Base-by-base conservation (phyloP, 371 early-diverging fungal genomes). In the Lichtheimia ramosa region DNA sequence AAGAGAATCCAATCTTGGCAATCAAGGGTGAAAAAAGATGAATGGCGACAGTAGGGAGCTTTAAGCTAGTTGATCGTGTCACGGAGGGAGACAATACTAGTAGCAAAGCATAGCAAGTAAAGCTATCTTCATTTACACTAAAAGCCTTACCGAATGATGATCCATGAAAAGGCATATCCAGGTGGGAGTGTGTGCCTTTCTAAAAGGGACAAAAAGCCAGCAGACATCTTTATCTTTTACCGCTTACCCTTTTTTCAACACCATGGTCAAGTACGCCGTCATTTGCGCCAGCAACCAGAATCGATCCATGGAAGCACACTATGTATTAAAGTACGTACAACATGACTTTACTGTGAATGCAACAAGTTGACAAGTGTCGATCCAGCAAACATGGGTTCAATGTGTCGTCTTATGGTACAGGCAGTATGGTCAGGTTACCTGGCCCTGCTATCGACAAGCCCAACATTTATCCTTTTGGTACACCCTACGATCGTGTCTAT, bases 271-370 rank as follows among this genome's bases (percentile, higher is more conserved):
- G 56, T 93, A 89, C 64, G 95, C 95, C 6, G 96, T 97, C 15
- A 90, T 96, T 56, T 98, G 99, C 71, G 96, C 96, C 21, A 95
- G 94, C 72, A 98, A 98, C 74, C 94, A 94, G 78, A 98, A 98
- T 71, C 83, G 99, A 50, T 92, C 93, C 63, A 98, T 98, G 99
- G 97, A 97, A 68, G 96, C 92, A 1, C 97, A 97, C 59, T 81
- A 89, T 74, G 92, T 93, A 25, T 75, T 97, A 20, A 74, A 79
- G 90, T 90, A 79, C 62, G 70, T n/a, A 15, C 56, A 55, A 41
- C 43, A 20, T 6, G 20, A 53, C 15, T 1, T 5, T 48, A 4
- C 18, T 24, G 12, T 25, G 28, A 43, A 1, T 34, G 10, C 10
- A 34, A 34, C 8, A 13, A 25, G 16, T 49, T 48, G 24, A 6